These are phyloP conservation scores for Prunus padus DNA, from an alignment of 306 rosid genomes.

Conservation along the genomic window DNA sequence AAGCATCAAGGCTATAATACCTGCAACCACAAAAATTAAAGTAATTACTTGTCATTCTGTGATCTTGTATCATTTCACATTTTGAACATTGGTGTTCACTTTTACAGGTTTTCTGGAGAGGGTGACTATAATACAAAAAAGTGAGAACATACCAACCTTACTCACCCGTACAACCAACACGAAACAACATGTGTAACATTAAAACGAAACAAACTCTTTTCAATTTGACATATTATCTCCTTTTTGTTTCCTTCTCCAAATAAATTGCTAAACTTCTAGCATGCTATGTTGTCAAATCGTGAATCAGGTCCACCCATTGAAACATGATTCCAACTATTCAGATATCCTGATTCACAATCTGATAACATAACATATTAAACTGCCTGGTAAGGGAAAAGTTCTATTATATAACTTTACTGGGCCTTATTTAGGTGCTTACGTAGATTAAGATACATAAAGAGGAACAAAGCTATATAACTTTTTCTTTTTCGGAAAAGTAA, in stretches of 20 bases:
- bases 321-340: neutral
- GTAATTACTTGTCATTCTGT: conserved; percentile 5
- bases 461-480: conserved; percentile 10
- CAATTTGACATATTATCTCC: neutral
- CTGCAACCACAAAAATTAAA: conserved; percentile 42
- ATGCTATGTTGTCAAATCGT: neutral
- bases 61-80: neutral
- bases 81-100: neutral
- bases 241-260: neutral
- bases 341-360: neutral
- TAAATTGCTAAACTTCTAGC: neutral
- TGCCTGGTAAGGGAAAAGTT: too few relatives aligned
- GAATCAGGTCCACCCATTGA: neutral
- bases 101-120: neutral
- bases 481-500: neutral
- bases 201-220: neutral
- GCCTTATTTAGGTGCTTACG: neutral
- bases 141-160: neutral
- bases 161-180: neutral
- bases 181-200: neutral
- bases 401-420: too few relatives aligned
- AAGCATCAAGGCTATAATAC: conserved; percentile 88
- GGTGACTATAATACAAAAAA: too few relatives aligned
- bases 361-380: neutral
- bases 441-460: neutral